Conservation (phyloP, 768 basidiomycete species). For the Clavaria fumosa region DNA sequence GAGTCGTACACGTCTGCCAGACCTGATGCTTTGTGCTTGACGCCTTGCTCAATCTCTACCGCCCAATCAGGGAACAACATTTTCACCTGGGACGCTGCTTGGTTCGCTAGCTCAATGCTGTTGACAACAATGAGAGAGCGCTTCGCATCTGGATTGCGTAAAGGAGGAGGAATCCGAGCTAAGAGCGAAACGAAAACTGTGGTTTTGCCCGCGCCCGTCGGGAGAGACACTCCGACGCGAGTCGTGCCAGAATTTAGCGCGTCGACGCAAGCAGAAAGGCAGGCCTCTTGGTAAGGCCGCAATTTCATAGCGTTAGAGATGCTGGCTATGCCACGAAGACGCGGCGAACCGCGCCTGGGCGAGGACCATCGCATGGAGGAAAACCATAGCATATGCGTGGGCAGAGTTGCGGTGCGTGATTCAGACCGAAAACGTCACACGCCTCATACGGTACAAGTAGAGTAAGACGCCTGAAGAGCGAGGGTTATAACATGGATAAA, state of each 20-base stretch:
- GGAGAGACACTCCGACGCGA: conserved; percentile 71
- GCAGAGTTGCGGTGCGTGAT: too few relatives aligned
- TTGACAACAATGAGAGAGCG: conserved; percentile 76
- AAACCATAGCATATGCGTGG: too few relatives aligned
- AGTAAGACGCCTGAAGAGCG: too few relatives aligned
- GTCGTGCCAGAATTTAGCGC: conserved; percentile 53
- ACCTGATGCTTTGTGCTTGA: conserved; percentile 59
- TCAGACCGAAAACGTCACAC: too few relatives aligned
- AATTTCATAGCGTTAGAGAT: conserved; percentile 22
- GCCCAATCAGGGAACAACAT: conserved; percentile 53
- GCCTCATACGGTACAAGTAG: too few relatives aligned
- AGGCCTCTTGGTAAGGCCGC: conserved; percentile 81
- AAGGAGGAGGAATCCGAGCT: conserved; percentile 38
- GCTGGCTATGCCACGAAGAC: not conserved
- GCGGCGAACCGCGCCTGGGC: too few relatives aligned
- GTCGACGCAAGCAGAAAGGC: conserved; percentile 59
- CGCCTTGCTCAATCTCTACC: conserved; percentile 88
- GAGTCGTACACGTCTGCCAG: conserved; percentile 64
- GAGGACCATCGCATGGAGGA: too few relatives aligned
- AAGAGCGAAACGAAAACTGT: conserved; percentile 81
- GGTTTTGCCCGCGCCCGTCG: conserved; percentile 82
- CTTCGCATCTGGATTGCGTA: conserved; percentile 27
- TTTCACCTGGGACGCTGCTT: conserved; percentile 63
- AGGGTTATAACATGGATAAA: too few relatives aligned
- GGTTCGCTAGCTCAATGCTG: conserved; percentile 75